These are phyloP conservation scores for Lathyrus tuberosus DNA, from an alignment of 306 rosid genomes.

Conservation along the genomic window DNA sequence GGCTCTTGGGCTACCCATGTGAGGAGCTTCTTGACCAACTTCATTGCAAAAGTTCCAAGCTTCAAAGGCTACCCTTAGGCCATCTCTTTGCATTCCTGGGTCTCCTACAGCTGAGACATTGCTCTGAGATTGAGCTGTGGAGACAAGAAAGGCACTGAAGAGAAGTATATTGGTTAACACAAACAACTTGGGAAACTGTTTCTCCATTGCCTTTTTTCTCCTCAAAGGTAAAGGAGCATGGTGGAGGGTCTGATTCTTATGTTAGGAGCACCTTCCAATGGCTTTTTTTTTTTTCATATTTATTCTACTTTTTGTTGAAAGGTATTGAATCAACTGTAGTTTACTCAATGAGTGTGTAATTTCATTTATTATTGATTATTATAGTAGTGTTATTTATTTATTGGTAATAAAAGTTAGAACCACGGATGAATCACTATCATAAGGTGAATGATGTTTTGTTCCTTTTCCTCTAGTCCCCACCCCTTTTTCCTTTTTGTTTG, in stretches of 20 bases:
- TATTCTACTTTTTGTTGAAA: neutral
- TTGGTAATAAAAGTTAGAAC: neutral
- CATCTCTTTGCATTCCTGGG: slow-evolving; percentile 84
- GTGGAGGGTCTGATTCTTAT: slow-evolving; percentile 17
- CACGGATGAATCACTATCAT: slow-evolving; percentile 3
- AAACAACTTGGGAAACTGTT: slow-evolving; percentile 34
- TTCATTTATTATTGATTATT: neutral
- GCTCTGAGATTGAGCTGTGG: slow-evolving; percentile 20
- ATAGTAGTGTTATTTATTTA: neutral
- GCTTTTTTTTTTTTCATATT: slow-evolving; percentile 24
- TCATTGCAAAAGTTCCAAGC: slow-evolving; percentile 96
- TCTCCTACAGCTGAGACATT: slow-evolving; percentile 71
- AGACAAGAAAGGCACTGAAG: slow-evolving; percentile 33
- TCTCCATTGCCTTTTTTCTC: slow-evolving; percentile 40
- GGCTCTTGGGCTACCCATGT: slow-evolving; percentile 81
- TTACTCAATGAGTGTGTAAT: neutral
- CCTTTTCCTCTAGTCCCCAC: neutral
- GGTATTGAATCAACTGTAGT: neutral
- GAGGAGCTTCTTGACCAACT: slow-evolving; percentile 80
- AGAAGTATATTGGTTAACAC: slow-evolving; percentile 41
- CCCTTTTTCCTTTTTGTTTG: neutral
- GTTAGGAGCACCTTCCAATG: slow-evolving; percentile 25
- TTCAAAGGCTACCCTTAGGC: slow-evolving; percentile 79
- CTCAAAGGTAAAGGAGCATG: slow-evolving; percentile 35
- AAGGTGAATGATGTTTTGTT: slow-evolving; percentile 5